These are phyloP conservation scores for Coemansia sp. DNA, from an alignment of 192 early-diverging fungal species.

Conservation along the genomic window DNA sequence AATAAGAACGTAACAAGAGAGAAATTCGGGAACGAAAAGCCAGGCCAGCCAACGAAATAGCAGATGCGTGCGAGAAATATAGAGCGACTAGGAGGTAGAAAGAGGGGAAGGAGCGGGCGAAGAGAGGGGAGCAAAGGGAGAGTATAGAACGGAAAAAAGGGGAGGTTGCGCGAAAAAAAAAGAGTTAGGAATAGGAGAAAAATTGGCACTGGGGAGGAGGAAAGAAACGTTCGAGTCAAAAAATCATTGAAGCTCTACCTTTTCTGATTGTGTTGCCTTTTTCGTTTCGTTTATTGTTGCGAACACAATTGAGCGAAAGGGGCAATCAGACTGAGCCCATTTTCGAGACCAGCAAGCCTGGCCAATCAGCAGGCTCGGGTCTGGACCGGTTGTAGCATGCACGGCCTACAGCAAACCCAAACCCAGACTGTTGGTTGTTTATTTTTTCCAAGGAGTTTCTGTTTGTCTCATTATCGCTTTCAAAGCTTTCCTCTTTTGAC, in stretches of 20 bases:
- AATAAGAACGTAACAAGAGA: conserved; percentile 1
- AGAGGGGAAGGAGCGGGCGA: background rate
- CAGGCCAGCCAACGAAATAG: background rate
- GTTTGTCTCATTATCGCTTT: background rate
- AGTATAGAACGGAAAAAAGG: conserved; percentile 6
- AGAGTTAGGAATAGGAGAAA: conserved; percentile 10
- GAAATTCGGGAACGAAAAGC: background rate
- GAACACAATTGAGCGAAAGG: background rate
- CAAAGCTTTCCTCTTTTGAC: background rate
- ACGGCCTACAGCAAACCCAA: background rate
- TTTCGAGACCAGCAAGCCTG: background rate
- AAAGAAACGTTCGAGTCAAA: conserved; percentile 1
- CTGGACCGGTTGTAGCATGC: background rate
- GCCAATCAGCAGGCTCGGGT: background rate
- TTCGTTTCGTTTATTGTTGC: background rate
- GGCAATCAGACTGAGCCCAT: background rate
- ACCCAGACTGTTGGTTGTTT: background rate
- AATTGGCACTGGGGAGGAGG: conserved; percentile 7
- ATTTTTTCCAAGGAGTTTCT: background rate
- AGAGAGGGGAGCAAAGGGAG: conserved; percentile 11
- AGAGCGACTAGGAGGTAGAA: background rate
- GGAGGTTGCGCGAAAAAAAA: conserved; percentile 8
- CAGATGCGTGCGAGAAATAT: background rate
- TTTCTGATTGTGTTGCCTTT: conserved; percentile 2
- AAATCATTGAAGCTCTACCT: background rate